Conservation (phyloP, 2,329 filamentous ascomycete species). For the Paraphaeosphaeria minitans region DNA sequence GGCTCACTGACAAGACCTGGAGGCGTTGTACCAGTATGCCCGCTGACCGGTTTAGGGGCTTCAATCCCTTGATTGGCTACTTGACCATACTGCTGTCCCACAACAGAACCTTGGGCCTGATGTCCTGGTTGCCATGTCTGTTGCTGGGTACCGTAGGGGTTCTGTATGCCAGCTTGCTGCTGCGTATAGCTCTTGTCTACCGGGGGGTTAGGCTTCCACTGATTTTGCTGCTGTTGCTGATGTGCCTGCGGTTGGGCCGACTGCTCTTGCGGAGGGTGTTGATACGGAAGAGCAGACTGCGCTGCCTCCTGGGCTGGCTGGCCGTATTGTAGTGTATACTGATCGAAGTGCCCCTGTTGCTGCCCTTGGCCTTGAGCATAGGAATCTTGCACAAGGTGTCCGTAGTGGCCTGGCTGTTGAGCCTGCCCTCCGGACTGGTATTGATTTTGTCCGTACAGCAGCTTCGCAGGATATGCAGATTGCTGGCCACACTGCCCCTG, state of each 20-base stretch:
- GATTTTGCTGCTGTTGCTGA: slow-evolving; percentile 16
- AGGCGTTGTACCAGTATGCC: slow-evolving; percentile 30
- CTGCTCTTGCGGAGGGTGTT: slow-evolving; percentile 15
- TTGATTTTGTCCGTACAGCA: slow-evolving; percentile 18
- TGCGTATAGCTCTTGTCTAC: slow-evolving; percentile 18
- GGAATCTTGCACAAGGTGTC: slow-evolving; percentile 11
- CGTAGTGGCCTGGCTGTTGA: slow-evolving; percentile 23
- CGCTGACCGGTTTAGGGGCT: slow-evolving; percentile 32
- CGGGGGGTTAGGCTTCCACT: slow-evolving; percentile 28
- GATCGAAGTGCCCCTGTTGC: slow-evolving; percentile 22
- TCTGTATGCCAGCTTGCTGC: slow-evolving; percentile 7
- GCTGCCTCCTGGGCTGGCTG: slow-evolving; percentile 17
- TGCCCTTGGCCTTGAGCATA: slow-evolving; percentile 15
- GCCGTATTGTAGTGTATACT: slow-evolving; percentile 14
- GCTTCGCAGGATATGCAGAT: slow-evolving; percentile 14
- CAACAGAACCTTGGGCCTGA: slow-evolving; percentile 26
- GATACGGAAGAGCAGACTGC: slow-evolving; percentile 8
- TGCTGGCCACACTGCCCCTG: slow-evolving; percentile 24
- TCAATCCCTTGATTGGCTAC: slow-evolving; percentile 29
- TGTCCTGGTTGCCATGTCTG: slow-evolving; percentile 32
- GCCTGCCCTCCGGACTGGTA: slow-evolving; percentile 12
- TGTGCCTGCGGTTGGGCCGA: slow-evolving; percentile 9
- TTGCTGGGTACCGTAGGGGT: slow-evolving; percentile 12
- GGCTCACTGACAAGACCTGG: slow-evolving; percentile 32
- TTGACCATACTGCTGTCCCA: slow-evolving; percentile 24